Percentiles rank a stretch among this genome's conserved stretches.
These are phyloP conservation scores for Phytophthora sp. DNA, from an alignment of 352 stramenopile species.

Conservation along the genomic window DNA sequence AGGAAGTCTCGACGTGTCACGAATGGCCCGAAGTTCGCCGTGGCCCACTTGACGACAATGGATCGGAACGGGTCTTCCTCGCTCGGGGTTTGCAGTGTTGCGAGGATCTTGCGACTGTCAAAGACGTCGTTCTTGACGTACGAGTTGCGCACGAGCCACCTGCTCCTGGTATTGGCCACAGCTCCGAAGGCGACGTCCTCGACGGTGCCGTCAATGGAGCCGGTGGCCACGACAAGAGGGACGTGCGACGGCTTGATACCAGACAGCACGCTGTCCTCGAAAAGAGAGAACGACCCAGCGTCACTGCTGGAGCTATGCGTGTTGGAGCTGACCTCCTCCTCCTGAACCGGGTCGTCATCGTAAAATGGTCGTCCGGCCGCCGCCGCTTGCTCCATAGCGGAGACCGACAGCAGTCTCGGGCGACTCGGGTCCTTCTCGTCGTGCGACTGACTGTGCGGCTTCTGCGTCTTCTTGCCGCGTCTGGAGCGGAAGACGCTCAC, in stretches of 20 bases:
- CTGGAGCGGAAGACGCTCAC: slow-evolving; percentile 56
- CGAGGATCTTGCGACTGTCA: slow-evolving; percentile 33
- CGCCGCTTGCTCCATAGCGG: slow-evolving; percentile 29
- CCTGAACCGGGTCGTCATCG: slow-evolving; percentile 15
- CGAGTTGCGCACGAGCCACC: slow-evolving; percentile 33
- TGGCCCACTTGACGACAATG: slow-evolving; percentile 46
- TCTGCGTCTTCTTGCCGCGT: slow-evolving; percentile 20
- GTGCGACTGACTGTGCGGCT: slow-evolving; percentile 14
- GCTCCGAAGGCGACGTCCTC: slow-evolving; percentile 39
- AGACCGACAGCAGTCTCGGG: slow-evolving; percentile 39
- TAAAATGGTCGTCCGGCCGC: slow-evolving; percentile 20
- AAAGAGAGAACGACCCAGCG: slow-evolving; percentile 34
- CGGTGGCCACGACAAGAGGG: slow-evolving; percentile 34
- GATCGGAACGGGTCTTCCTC: slow-evolving; percentile 52
- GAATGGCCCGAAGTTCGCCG: slow-evolving; percentile 32
- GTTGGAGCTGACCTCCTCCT: slow-evolving; percentile 21
- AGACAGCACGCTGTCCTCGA: slow-evolving; percentile 32
- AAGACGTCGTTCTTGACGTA: slow-evolving; percentile 42
- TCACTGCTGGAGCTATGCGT: slow-evolving; percentile 37
- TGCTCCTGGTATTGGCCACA: slow-evolving; percentile 27
- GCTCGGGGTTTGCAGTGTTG: slow-evolving; percentile 28
- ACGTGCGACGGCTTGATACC: slow-evolving; percentile 25
- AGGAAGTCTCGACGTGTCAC: slow-evolving; percentile 39
- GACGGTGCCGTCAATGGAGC: slow-evolving; percentile 34
- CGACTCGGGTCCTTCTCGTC: slow-evolving; percentile 41